Conservation (phyloP, 2,329 filamentous ascomycete species). For the Beauveria sp. region DNA sequence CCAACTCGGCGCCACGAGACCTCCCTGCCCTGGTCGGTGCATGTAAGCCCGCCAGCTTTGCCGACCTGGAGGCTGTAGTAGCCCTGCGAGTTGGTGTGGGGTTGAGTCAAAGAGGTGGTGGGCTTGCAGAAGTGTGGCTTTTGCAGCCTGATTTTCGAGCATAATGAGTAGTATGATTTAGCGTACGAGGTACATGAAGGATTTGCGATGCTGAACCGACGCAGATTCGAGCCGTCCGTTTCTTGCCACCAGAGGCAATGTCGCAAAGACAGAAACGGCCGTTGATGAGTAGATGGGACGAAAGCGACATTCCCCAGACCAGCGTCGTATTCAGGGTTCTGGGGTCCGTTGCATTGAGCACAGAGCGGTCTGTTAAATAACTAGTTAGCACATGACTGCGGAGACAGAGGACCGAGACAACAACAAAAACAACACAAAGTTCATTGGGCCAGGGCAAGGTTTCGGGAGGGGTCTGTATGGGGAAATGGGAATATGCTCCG, state of each 20-base stretch:
- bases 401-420: not conserved
- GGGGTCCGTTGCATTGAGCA: conserved; percentile 3
- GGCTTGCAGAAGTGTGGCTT: not conserved
- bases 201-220: not conserved
- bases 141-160: not conserved
- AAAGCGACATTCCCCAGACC: not conserved
- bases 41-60: not conserved
- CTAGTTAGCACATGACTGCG: not conserved
- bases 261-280: not conserved
- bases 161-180: not conserved
- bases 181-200: too few species aligned
- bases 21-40: not conserved
- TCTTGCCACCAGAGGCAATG: not conserved
- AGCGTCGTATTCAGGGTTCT: not conserved
- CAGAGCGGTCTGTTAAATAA: not conserved
- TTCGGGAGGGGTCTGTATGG: not conserved
- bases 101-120: not conserved
- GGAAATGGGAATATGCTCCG: not conserved
- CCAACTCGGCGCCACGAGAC: not conserved
- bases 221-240: not conserved
- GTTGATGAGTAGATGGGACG: not conserved
- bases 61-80: not conserved
- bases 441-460: not conserved
- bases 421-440: not conserved
- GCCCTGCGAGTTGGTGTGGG: not conserved